Percentiles rank a stretch among this genome's conserved stretches.
These are phyloP conservation scores for Trifolium fragiferum DNA, from an alignment of 306 rosid genomes.

Conservation along the genomic window DNA sequence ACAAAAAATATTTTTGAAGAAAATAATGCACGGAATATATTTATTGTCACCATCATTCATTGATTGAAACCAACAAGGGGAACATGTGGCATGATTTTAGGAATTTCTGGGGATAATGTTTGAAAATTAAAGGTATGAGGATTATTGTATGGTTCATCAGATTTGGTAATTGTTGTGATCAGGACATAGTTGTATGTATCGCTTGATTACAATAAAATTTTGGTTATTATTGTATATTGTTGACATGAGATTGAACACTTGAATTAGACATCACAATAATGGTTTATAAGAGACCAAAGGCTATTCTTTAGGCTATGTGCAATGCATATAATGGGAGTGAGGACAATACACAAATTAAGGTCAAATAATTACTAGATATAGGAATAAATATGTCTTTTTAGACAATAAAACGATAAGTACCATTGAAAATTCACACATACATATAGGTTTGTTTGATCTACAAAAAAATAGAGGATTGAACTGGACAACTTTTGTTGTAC, in stretches of 20 bases:
- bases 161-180: background rate
- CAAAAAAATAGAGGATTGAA: no score
- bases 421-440: no score
- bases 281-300: background rate
- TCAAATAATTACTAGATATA: background rate
- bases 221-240: background rate
- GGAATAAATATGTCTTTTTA: background rate
- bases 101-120: slow-evolving; percentile 11
- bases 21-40: no score
- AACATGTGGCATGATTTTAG: slow-evolving; percentile 27
- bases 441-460: no score
- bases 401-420: no score
- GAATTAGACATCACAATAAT: background rate
- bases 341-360: background rate
- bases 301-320: background rate
- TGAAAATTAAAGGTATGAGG: background rate
- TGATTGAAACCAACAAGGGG: background rate
- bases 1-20: no score
- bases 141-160: background rate
- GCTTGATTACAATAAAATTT: background rate
- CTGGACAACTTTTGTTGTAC: no score
- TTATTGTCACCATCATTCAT: background rate
- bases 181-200: background rate
- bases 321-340: background rate
- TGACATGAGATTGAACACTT: background rate